A percentile compares a stretch with the other conserved stretches of the same genome.
Conservation (phyloP, 2,329 filamentous ascomycete species). For the Ophiostoma piceae region DNA sequence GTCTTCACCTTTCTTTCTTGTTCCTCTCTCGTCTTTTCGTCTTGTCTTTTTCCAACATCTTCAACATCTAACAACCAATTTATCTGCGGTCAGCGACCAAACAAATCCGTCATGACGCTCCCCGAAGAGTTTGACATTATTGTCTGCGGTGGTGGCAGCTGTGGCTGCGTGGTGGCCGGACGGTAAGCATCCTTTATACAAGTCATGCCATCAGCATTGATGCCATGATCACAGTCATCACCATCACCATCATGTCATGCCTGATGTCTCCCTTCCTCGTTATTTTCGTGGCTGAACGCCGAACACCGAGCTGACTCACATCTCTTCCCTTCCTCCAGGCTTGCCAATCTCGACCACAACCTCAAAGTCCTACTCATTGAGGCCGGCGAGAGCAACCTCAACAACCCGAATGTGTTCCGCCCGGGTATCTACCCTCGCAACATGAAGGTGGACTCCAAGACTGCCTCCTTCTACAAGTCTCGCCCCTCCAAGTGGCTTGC, state of each 20-base stretch:
- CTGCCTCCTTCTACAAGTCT: slow-evolving; percentile 75
- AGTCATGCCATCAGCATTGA: slow-evolving; percentile 24
- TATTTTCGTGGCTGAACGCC: background rate
- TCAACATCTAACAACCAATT: background rate
- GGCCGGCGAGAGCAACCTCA: slow-evolving; percentile 66
- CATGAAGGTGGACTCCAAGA: slow-evolving; percentile 75
- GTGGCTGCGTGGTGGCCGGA: slow-evolving; percentile 54
- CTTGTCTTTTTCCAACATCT: background rate
- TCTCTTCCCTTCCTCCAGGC: slow-evolving; percentile 35
- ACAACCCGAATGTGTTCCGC: slow-evolving; percentile 73
- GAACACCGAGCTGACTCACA: slow-evolving; percentile 13
- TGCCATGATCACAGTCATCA: background rate
- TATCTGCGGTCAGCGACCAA: background rate
- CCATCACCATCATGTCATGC: background rate
- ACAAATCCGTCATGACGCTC: slow-evolving; percentile 34
- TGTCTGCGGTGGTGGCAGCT: slow-evolving; percentile 68
- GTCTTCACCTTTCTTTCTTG: background rate
- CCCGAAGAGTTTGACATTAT: slow-evolving; percentile 79
- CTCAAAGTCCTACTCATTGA: slow-evolving; percentile 64
- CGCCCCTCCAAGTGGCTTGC: slow-evolving; percentile 66
- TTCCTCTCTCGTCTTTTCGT: too few species aligned
- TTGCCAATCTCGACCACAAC: slow-evolving; percentile 73
- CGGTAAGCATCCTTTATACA: slow-evolving; percentile 39
- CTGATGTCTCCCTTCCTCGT: slow-evolving; percentile 24
- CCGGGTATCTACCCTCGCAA: slow-evolving; percentile 73